These are phyloP conservation scores for Penicillium thymicola DNA, from an alignment of 2,329 filamentous ascomycete species.

Conservation along the genomic window DNA sequence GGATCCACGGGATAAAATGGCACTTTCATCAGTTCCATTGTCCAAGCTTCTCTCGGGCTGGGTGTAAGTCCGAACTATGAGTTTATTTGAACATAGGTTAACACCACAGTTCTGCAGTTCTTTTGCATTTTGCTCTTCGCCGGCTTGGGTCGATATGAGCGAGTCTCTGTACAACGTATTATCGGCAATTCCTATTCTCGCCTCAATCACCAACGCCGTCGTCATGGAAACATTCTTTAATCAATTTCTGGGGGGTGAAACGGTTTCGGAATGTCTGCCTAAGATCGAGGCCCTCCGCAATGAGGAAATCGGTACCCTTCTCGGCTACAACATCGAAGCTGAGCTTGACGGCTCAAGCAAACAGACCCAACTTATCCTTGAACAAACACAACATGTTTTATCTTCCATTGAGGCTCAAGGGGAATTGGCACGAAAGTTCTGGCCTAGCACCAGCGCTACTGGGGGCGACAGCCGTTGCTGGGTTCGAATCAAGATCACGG, in stretches of 20 bases:
- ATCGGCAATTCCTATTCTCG: neutral
- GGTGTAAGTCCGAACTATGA: neutral
- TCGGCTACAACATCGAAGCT: neutral
- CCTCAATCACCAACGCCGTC: neutral
- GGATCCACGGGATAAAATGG: neutral
- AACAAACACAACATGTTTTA: neutral
- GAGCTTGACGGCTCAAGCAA: neutral
- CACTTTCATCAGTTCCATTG: neutral
- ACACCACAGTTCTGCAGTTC: neutral
- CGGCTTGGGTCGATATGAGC: neutral
- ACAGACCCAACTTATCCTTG: neutral
- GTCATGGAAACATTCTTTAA: neutral
- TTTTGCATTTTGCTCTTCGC: neutral
- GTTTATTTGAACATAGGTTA: neutral
- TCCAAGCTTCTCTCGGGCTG: neutral
- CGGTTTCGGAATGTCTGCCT: neutral
- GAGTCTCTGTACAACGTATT: neutral
- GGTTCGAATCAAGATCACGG: neutral
- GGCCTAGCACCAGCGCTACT: neutral
- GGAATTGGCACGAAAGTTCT: neutral
- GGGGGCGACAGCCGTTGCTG: neutral
- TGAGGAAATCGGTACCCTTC: neutral
- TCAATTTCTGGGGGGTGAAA: neutral
- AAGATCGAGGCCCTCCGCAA: neutral
- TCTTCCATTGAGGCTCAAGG: neutral